A percentile compares a stretch with the other conserved stretches of the same genome.
phyloP scores from a whole-genome alignment of 2,329 filamentous ascomycete species.

The Apiospora kogelbergensis region DNA sequence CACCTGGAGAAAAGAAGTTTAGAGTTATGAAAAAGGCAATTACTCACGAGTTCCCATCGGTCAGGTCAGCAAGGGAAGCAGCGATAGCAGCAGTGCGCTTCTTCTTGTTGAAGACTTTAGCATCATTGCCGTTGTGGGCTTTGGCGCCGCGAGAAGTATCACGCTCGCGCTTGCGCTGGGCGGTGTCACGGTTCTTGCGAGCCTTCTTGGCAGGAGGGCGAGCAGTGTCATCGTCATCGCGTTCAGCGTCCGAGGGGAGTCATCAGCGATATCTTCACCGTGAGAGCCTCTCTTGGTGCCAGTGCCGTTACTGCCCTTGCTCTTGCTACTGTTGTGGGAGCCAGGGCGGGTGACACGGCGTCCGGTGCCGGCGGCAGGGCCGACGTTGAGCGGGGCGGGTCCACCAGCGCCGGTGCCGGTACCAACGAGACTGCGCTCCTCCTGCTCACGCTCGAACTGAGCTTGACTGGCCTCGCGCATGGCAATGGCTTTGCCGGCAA shows the following conservation, averaged over 20 bases:
- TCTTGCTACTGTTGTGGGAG: background rate
- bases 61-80: too few relatives aligned
- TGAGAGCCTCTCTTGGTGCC: background rate
- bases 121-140: background rate
- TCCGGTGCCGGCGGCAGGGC: background rate
- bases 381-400: background rate
- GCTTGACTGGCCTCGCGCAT: background rate
- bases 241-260: background rate
- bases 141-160: background rate
- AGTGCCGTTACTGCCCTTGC: background rate
- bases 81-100: background rate
- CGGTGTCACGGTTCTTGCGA: background rate
- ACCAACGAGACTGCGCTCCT: background rate
- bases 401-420: background rate
- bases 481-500: background rate
- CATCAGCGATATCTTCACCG: background rate
- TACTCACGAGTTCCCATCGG: background rate
- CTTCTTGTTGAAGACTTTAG: background rate
- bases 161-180: background rate
- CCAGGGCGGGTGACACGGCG: too few relatives aligned
- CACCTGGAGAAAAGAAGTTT: too few relatives aligned
- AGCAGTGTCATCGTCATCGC: background rate
- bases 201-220: background rate
- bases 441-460: background rate
- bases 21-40: background rate